These are phyloP conservation scores for Lycium ferocissimum DNA, from an alignment of 257 asterid genomes.

Conservation along the genomic window DNA sequence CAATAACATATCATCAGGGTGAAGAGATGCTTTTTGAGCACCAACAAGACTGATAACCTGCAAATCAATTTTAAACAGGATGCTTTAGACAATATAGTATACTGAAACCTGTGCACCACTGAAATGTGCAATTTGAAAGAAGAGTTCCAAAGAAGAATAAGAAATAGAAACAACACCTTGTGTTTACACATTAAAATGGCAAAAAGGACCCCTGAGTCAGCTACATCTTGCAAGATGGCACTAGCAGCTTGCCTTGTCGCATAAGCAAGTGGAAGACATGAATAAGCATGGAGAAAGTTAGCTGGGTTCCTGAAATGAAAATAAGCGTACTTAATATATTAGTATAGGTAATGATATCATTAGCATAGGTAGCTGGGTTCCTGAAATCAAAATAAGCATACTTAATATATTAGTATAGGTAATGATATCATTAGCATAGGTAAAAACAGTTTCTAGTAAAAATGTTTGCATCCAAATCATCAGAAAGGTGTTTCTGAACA, in stretches of 20 bases:
- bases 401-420: no score
- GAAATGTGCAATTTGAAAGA: slow-evolving; percentile 20
- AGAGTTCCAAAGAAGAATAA: slow-evolving; percentile 13
- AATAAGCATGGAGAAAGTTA: slow-evolving; percentile 92
- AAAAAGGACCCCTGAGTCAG: slow-evolving; percentile 89
- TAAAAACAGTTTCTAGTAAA: slow-evolving; percentile 19
- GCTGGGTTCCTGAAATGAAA: slow-evolving; percentile 84
- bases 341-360: not conserved
- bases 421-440: not conserved
- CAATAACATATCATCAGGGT: slow-evolving; percentile 92
- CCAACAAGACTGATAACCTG: slow-evolving; percentile 98
- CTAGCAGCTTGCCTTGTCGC: slow-evolving; percentile 96
- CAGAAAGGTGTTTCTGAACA: slow-evolving; percentile 8
- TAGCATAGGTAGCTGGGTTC: no score
- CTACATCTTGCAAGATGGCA: slow-evolving; percentile 89
- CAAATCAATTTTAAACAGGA: slow-evolving; percentile 44
- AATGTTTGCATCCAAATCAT: not conserved
- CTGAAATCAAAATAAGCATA: no score
- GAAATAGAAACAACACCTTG: slow-evolving; percentile 65
- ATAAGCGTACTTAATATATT: slow-evolving; percentile 13
- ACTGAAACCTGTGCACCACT: not conserved
- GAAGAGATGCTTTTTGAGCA: slow-evolving; percentile 90
- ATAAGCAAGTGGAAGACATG: slow-evolving; percentile 90
- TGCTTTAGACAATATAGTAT: slow-evolving; percentile 30
- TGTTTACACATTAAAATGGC: slow-evolving; percentile 94